Evolutionary conservation across 371 early-diverging fungal species (phyloP).

Genomic region (Polyrhizophydium stewartii): DNA sequence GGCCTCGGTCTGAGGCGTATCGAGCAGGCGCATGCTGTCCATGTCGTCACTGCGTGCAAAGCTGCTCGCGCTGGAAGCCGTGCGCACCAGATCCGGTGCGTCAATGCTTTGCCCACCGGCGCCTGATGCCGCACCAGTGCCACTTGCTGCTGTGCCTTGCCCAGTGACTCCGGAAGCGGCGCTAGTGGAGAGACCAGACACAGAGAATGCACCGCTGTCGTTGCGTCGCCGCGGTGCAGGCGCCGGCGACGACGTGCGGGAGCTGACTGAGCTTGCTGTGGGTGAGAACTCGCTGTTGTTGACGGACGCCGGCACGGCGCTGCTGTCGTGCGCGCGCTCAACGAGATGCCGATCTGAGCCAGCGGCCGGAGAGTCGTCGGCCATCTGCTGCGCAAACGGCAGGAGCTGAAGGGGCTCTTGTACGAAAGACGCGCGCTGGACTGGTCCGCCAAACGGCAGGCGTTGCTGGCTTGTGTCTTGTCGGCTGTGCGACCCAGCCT

Average conservation of each 20-base stretch:
- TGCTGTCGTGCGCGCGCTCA: too few species aligned
- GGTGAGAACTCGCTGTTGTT: conserved; percentile 43
- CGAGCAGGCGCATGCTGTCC: not conserved
- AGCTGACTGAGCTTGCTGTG: conserved; percentile 52
- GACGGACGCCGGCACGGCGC: too few species aligned
- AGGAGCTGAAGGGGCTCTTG: not conserved
- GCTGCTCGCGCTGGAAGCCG: not conserved
- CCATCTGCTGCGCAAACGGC: too few species aligned
- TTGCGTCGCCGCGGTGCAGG: not conserved
- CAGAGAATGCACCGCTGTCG: not conserved
- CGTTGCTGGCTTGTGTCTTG: too few species aligned
- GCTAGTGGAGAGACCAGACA: not conserved
- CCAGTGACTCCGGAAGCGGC: not conserved
- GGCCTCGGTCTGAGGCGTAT: not conserved
- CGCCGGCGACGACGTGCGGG: conserved; percentile 47
- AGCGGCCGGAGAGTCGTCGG: too few species aligned
- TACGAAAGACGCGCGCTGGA: not conserved
- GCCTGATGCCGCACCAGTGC: not conserved
- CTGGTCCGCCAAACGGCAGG: too few species aligned
- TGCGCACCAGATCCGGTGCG: not conserved
- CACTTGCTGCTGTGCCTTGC: too few species aligned
- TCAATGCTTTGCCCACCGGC: not conserved
- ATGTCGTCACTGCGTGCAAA: not conserved
- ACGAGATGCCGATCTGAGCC: too few species aligned
- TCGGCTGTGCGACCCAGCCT: too few species aligned